Percentiles rank a stretch among this genome's conserved stretches.
Conservation (phyloP, 805 yeast species). For the Candida dendrica region DNA sequence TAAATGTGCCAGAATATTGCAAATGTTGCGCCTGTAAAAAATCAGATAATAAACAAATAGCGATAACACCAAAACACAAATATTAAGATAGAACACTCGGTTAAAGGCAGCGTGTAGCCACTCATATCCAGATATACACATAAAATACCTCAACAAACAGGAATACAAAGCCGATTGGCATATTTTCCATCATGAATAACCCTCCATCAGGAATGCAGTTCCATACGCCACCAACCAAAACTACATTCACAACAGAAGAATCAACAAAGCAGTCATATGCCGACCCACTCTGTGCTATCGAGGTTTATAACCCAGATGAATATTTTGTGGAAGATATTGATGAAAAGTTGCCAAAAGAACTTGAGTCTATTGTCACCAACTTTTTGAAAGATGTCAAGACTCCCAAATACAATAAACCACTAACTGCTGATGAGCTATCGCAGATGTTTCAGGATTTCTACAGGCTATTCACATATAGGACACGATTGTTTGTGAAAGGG, state of each 20-base stretch:
- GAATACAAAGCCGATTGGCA: too few relatives aligned
- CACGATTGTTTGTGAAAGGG: slow-evolving; percentile 13
- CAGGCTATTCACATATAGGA: slow-evolving; percentile 3
- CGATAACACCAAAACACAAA: too few relatives aligned
- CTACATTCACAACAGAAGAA: neutral
- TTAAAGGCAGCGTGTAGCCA: too few relatives aligned
- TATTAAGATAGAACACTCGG: too few relatives aligned
- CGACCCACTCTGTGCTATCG: neutral
- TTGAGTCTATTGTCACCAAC: slow-evolving; percentile 5
- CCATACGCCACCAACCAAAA: neutral
- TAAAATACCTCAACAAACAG: too few relatives aligned
- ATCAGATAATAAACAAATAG: too few relatives aligned
- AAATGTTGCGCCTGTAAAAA: too few relatives aligned
- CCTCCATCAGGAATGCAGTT: too few relatives aligned
- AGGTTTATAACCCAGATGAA: neutral
- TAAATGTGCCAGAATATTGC: too few relatives aligned
- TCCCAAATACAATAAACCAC: slow-evolving; percentile 17
- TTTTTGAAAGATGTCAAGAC: slow-evolving; percentile 13
- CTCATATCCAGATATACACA: too few relatives aligned
- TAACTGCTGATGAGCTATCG: slow-evolving; percentile 11
- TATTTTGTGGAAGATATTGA: slow-evolving; percentile 1
- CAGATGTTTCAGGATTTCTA: slow-evolving; percentile 16
- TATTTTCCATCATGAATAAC: too few relatives aligned
- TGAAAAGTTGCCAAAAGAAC: slow-evolving; percentile 6
- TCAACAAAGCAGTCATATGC: neutral